Conservation (phyloP, 2,329 filamentous ascomycete genomes). For the Ascomycota sp. region DNA sequence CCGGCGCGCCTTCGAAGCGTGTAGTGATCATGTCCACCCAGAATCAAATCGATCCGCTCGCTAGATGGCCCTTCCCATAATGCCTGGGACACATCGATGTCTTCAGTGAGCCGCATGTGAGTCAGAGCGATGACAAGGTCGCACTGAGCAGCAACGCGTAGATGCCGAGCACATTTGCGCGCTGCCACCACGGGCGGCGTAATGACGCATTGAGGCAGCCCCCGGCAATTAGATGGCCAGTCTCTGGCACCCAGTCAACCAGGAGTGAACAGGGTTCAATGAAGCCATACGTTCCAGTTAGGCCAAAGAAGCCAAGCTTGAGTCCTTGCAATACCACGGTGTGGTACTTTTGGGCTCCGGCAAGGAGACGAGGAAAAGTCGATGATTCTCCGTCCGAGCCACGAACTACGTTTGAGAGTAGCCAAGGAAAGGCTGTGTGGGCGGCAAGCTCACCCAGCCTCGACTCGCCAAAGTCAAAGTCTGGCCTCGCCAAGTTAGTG, state of each 20-base stretch:
- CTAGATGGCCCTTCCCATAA: conserved; percentile 2
- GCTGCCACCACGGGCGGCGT: conserved; percentile 2
- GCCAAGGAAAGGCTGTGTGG: conserved; percentile 3
- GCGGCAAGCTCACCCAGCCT: conserved; percentile 1
- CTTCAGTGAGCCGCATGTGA: conserved; percentile 7
- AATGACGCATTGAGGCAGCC: conserved; percentile 3
- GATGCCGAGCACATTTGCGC: conserved; percentile 1
- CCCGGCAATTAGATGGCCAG: conserved; percentile 4
- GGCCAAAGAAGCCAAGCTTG: conserved; percentile 4
- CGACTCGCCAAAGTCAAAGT: conserved; percentile 3
- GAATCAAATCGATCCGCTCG: conserved; percentile 6
- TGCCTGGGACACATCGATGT: conserved; percentile 2
- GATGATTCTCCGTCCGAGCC: too few species aligned
- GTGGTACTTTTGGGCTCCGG: conserved; percentile 1
- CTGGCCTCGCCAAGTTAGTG: not conserved
- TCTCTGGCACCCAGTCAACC: conserved; percentile 1
- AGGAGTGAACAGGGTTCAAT: not conserved
- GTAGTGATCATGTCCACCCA: conserved; percentile 8
- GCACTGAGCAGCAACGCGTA: conserved; percentile 4
- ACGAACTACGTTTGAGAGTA: conserved; percentile 3
- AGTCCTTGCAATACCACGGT: conserved; percentile 1
- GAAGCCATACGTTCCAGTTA: conserved; percentile 3
- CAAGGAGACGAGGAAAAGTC: conserved; percentile 1
- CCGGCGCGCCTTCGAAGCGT: conserved; percentile 5
- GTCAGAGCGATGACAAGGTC: conserved; percentile 8